Conservation (phyloP, 2,329 filamentous ascomycete species). For the Colletotrichum sidae region DNA sequence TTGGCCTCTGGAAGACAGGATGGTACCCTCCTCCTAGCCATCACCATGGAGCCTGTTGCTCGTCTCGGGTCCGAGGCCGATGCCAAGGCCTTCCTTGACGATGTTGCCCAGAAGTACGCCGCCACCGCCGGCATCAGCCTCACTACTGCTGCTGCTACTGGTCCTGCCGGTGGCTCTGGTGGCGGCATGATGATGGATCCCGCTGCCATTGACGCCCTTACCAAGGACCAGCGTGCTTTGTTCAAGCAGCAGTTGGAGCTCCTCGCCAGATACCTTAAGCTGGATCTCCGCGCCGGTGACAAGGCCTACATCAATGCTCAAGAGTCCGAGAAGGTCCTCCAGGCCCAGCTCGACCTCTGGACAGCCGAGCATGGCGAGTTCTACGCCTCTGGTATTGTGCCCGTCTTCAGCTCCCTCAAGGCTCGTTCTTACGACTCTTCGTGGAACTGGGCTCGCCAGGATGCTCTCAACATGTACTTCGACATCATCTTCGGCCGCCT, state of each 20-base stretch:
- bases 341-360: constrained; percentile 95
- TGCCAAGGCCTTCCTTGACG: constrained; percentile 92
- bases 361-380: constrained; percentile 95
- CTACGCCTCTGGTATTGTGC: constrained; percentile 94
- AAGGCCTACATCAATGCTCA: constrained; percentile 89
- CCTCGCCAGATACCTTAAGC: constrained; percentile 94
- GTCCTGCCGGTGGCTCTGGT: constrained; percentile 74
- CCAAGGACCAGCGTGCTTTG: constrained; percentile 93
- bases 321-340: constrained; percentile 87
- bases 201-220: constrained; percentile 94
- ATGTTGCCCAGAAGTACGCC: constrained; percentile 90
- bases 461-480: constrained; percentile 98
- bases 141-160: constrained; percentile 79
- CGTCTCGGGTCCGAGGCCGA: constrained; percentile 91
- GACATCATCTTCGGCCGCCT: constrained; percentile 98
- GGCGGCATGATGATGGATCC: constrained; percentile 99
- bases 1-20: constrained; percentile 89
- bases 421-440: constrained; percentile 97
- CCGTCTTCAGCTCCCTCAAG: constrained; percentile 92
- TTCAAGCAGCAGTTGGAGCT: constrained; percentile 99
- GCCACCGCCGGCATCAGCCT: constrained; percentile 84
- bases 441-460: constrained; percentile 99
- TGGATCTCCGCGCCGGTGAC: constrained; percentile 96
- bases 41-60: constrained; percentile 91
- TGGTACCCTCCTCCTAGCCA: constrained; percentile 85